Evolutionary conservation across 2,329 filamentous ascomycete genomes (phyloP).

Genomic region (Hypomyces rosellus): DNA sequence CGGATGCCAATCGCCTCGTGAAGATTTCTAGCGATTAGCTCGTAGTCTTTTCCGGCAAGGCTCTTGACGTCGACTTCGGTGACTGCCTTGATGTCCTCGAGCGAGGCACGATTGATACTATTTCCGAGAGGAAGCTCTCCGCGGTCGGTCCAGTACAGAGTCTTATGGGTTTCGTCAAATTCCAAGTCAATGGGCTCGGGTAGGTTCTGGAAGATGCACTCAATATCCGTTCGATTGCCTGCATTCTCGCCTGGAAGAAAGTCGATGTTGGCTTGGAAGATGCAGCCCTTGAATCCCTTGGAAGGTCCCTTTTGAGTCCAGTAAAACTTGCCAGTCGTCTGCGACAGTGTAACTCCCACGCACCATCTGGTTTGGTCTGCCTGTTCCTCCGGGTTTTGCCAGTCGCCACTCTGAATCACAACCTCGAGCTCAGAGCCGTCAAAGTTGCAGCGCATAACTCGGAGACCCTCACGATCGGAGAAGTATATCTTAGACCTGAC

Average conservation of each 20-base stretch:
- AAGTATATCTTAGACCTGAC: slow-evolving; percentile 32
- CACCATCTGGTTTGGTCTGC: slow-evolving; percentile 34
- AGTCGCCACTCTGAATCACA: slow-evolving; percentile 32
- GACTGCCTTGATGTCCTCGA: slow-evolving; percentile 4
- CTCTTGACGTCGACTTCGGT: background rate
- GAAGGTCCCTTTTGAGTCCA: slow-evolving; percentile 55
- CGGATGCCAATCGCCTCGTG: slow-evolving; percentile 43
- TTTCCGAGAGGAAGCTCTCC: slow-evolving; percentile 52
- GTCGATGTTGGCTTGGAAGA: slow-evolving; percentile 43
- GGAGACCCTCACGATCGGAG: slow-evolving; percentile 38
- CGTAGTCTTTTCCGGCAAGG: slow-evolving; percentile 15
- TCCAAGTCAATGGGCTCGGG: slow-evolving; percentile 55
- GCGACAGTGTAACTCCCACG: slow-evolving; percentile 48
- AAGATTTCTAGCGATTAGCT: slow-evolving; percentile 28
- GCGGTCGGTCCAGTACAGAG: slow-evolving; percentile 55
- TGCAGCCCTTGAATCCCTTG: slow-evolving; percentile 45
- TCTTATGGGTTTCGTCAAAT: slow-evolving; percentile 37
- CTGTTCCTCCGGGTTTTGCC: slow-evolving; percentile 14
- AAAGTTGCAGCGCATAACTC: slow-evolving; percentile 31
- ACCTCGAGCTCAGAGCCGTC: slow-evolving; percentile 34
- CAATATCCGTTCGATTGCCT: slow-evolving; percentile 33
- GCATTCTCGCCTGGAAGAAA: slow-evolving; percentile 29
- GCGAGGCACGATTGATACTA: slow-evolving; percentile 37
- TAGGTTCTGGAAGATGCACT: slow-evolving; percentile 35
- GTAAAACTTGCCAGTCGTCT: slow-evolving; percentile 40